phyloP scores from a whole-genome alignment of 495 filamentous ascomycete species.

The Hypoxylon trugodes region DNA sequence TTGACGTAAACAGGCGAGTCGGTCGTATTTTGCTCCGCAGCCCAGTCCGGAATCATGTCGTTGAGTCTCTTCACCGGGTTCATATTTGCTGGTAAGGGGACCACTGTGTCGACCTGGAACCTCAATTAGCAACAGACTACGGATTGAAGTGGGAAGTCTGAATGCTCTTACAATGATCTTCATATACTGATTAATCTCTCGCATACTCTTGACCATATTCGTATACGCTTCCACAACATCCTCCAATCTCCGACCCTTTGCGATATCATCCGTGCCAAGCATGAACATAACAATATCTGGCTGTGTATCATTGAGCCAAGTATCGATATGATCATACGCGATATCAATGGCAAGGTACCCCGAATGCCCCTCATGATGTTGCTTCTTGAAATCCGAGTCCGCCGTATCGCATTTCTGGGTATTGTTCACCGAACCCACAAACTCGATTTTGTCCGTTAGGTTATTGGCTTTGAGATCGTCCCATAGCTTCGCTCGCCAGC shows the following conservation, averaged over 20 bases:
- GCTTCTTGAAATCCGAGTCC: constrained; percentile 42
- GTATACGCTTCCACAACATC: constrained; percentile 52
- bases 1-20: constrained; percentile 51
- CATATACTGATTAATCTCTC: constrained; percentile 45
- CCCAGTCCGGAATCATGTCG: constrained; percentile 49
- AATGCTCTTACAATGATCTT: constrained; percentile 49
- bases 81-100: constrained; percentile 42
- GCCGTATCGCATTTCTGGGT: constrained; percentile 45
- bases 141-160: neutral
- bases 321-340: constrained; percentile 51
- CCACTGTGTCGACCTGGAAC: constrained; percentile 45
- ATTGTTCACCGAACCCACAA: constrained; percentile 53
- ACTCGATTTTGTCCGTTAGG: constrained; percentile 43
- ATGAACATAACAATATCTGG: constrained; percentile 56
- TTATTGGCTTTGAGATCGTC: constrained; percentile 45
- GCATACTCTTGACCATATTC: constrained; percentile 48
- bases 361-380: constrained; percentile 55
- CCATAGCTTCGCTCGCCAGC: constrained; percentile 53
- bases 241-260: constrained; percentile 29
- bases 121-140: neutral
- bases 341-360: constrained; percentile 56
- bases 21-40: constrained; percentile 39
- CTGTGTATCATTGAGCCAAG: constrained; percentile 48
- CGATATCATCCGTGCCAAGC: constrained; percentile 56
- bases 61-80: constrained; percentile 44